Evolutionary conservation across 2,329 filamentous ascomycete species (phyloP).

Genomic region (Bipolaris gigantea): DNA sequence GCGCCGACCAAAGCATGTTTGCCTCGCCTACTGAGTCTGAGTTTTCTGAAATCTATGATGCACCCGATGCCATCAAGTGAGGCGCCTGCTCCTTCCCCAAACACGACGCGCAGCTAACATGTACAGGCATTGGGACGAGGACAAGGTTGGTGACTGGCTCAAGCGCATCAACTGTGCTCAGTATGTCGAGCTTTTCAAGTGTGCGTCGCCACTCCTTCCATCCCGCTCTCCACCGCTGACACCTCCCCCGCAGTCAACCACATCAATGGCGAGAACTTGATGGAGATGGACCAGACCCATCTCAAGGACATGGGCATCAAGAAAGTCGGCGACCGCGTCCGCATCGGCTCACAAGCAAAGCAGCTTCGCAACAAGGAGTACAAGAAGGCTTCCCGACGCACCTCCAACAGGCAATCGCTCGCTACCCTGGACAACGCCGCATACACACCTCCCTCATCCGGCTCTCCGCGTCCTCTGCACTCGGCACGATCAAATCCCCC

Average conservation of each 20-base stretch:
- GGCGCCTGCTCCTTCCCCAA: background rate
- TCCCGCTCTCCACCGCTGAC: conserved; percentile 18
- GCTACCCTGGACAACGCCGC: conserved; percentile 72
- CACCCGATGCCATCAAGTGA: conserved; percentile 61
- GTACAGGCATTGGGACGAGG: conserved; percentile 76
- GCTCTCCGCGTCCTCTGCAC: conserved; percentile 65
- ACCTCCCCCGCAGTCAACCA: conserved; percentile 66
- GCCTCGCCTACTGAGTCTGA: conserved; percentile 89
- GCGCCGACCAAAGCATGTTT: conserved; percentile 59
- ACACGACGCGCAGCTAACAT: conserved; percentile 18
- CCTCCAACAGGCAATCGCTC: conserved; percentile 78
- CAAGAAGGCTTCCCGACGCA: conserved; percentile 65
- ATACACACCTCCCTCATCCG: conserved; percentile 63
- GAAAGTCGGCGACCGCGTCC: conserved; percentile 94
- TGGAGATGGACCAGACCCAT: conserved; percentile 96
- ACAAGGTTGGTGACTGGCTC: conserved; percentile 87
- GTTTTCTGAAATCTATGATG: conserved; percentile 77
- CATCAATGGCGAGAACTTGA: conserved; percentile 94
- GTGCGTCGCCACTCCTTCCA: conserved; percentile 38
- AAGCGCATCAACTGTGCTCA: conserved; percentile 89
- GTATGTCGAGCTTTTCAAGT: conserved; percentile 86
- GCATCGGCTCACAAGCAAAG: conserved; percentile 63
- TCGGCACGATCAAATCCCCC: conserved; percentile 53
- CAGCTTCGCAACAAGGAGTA: conserved; percentile 54
- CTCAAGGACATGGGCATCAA: conserved; percentile 98